Conservation (phyloP, 2,329 filamentous ascomycete species). For the Hypoxylon rubiginosum region DNA sequence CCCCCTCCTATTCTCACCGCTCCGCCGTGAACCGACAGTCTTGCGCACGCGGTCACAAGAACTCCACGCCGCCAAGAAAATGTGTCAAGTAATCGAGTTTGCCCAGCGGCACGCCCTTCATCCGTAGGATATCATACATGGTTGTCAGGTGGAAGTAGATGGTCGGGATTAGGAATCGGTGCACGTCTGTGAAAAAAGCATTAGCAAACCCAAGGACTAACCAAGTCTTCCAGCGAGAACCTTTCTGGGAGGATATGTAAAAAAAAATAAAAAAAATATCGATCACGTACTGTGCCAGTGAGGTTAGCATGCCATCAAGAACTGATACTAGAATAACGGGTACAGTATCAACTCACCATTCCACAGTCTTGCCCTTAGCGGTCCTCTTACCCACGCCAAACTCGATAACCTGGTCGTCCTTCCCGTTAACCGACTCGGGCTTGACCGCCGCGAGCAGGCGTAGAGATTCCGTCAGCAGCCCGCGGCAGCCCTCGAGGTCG, state of each 20-base stretch:
- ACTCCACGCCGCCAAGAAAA: slow-evolving; percentile 47
- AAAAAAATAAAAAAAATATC: not conserved
- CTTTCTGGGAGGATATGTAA: not conserved
- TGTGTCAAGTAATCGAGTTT: slow-evolving; percentile 66
- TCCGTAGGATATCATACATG: slow-evolving; percentile 72
- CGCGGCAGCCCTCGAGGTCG: slow-evolving; percentile 54
- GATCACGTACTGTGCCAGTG: slow-evolving; percentile 14
- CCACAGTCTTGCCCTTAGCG: slow-evolving; percentile 45
- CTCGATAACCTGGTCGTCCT: slow-evolving; percentile 51
- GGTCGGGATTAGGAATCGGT: slow-evolving; percentile 67
- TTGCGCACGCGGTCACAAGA: not conserved
- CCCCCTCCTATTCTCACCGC: not conserved
- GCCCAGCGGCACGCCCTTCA: slow-evolving; percentile 71
- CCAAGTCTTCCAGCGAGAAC: not conserved
- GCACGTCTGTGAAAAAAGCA: slow-evolving; percentile 52
- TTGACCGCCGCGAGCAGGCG: slow-evolving; percentile 48
- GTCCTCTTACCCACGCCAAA: slow-evolving; percentile 52
- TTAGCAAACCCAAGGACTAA: slow-evolving; percentile 10
- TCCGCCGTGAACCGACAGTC: not conserved
- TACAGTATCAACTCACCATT: slow-evolving; percentile 50
- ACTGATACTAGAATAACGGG: not conserved
- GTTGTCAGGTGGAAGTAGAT: slow-evolving; percentile 74
- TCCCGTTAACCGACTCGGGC: slow-evolving; percentile 53
- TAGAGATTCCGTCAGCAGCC: slow-evolving; percentile 52
- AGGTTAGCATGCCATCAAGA: slow-evolving; percentile 10